Conservation (phyloP, 371 early-diverging fungal genomes). For the Nosema muscidifuracis region DNA sequence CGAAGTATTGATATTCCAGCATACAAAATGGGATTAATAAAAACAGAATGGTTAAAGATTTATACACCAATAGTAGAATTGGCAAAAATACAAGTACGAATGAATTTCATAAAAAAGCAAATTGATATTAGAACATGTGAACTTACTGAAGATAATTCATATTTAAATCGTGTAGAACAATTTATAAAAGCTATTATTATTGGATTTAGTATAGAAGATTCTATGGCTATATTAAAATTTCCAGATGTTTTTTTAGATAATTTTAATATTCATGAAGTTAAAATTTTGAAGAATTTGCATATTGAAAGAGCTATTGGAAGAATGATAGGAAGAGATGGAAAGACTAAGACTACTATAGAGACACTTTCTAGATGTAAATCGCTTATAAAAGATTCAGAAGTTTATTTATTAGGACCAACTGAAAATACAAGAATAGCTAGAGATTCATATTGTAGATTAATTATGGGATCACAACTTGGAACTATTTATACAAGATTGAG, state of each 20-base stretch:
- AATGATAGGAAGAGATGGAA: slow-evolving; percentile 94
- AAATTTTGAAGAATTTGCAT: slow-evolving; percentile 85
- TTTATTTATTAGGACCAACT: slow-evolving; percentile 86
- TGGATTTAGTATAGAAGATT: slow-evolving; percentile 84
- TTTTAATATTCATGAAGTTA: slow-evolving; percentile 94
- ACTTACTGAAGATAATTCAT: slow-evolving; percentile 65
- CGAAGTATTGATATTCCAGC: slow-evolving; percentile 67
- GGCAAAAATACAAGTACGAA: slow-evolving; percentile 84
- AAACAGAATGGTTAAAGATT: slow-evolving; percentile 87
- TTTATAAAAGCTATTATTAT: slow-evolving; percentile 73
- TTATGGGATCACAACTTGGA: slow-evolving; percentile 91
- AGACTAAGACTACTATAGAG: slow-evolving; percentile 88
- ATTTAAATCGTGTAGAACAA: slow-evolving; percentile 75
- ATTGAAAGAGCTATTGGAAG: slow-evolving; percentile 94
- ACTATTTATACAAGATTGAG: slow-evolving; percentile 72
- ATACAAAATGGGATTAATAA: slow-evolving; percentile 79
- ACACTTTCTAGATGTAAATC: slow-evolving; percentile 88
- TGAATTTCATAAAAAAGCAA: slow-evolving; percentile 76
- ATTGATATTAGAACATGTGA: slow-evolving; percentile 75
- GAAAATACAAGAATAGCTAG: slow-evolving; percentile 91
- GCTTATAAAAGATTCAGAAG: slow-evolving; percentile 88
- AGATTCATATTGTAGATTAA: slow-evolving; percentile 82
- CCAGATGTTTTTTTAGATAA: slow-evolving; percentile 70
- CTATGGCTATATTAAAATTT: slow-evolving; percentile 80
- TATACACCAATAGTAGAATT: slow-evolving; percentile 96